Evolutionary conservation across 148 eudicot genomes (phyloP), one percentile per base, ranked within the genome.

Genomic region (Cornus kousa): DNA sequence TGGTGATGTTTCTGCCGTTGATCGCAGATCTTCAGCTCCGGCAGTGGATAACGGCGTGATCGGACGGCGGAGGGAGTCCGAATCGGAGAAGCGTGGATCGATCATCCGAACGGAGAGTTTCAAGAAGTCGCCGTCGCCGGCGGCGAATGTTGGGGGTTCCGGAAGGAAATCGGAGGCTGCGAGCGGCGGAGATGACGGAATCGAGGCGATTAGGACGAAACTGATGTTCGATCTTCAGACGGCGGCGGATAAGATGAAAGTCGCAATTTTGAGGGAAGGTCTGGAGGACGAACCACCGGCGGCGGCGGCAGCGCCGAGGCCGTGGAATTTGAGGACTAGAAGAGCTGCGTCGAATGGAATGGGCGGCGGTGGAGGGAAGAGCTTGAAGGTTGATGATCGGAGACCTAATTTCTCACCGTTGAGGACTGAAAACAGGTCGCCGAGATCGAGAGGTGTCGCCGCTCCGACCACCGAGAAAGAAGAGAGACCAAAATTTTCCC

Each of bases 251-350:
- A 80, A 86, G 81, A 83, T 91, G 88, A 88, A 88, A 71, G 79
- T 76, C 28, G 78, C 86, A 67, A 81, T 87, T 68, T 78, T 87
- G 22, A 83, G 72, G 60, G 85, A 70, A 31, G 79, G 82, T 28
- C 62, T 74, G 28, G 80, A 64, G 68, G 76, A 69, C 20, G 71
- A 22, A 40, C 74, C 60, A 72, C 60, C 79, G 50, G 72, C 84
- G 62, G 46, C 68, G 77, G 77, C 50, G 37, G 73, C 57, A 68
- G 48, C 72, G 28, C 8, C 16, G 9, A 70, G 84, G 73, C 97
- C 89, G 78, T 90, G 94, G 98, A 93, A 93, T 77, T 83, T 93
- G 88, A 79, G 98, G 87, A 89, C 82, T 9, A 43, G 91, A 59
- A 59, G 94, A 78, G 91, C 93, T 7, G 84, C 88, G 20, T 87